phyloP scores from a whole-genome alignment of 2,329 filamentous ascomycete genomes.

The Epichloe baconii region DNA sequence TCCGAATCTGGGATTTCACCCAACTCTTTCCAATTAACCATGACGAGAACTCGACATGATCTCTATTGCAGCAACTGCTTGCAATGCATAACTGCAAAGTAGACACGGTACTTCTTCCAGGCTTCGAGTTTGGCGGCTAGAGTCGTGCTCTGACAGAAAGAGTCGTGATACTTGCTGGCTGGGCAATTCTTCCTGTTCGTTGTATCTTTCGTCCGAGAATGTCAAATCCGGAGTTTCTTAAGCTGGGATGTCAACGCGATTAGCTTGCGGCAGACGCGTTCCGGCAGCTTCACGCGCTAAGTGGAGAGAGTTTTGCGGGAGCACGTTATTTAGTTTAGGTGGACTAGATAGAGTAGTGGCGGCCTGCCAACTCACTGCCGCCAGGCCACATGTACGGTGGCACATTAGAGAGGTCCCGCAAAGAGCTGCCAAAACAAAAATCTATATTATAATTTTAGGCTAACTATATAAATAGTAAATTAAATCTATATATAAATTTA shows the following conservation, averaged over 20 bases:
- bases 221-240: background rate
- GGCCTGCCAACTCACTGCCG: background rate
- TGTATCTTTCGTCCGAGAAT: background rate
- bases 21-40: constrained; percentile 36
- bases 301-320: constrained; percentile 1
- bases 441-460: too few species aligned
- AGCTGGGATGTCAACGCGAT: constrained; percentile 11
- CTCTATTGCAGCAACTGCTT: constrained; percentile 4
- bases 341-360: background rate
- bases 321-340: too few species aligned
- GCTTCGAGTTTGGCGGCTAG: background rate
- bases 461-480: too few species aligned
- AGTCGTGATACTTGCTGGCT: background rate
- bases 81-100: background rate
- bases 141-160: background rate
- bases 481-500: too few species aligned
- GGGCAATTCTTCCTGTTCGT: background rate
- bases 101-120: background rate
- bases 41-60: constrained; percentile 20
- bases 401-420: too few species aligned
- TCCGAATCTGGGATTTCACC: constrained; percentile 39
- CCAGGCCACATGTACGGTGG: background rate
- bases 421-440: too few species aligned
- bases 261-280: constrained; percentile 15
- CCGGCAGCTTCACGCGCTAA: background rate